Percentiles rank a stretch among this genome's conserved stretches.
Conservation (phyloP, 345 rosid genomes). For the Corymbia maculata region DNA sequence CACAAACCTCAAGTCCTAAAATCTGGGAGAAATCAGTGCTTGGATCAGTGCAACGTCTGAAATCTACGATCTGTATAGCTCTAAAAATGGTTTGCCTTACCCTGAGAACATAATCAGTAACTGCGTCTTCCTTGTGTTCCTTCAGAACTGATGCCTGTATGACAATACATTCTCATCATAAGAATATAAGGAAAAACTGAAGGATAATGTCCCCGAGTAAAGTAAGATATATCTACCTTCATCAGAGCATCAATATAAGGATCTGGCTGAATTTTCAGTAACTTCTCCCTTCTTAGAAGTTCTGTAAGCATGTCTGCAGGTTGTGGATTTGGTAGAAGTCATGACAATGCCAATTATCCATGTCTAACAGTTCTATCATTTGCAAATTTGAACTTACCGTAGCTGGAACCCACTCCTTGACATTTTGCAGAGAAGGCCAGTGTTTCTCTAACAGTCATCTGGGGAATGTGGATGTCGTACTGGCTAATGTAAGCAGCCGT, state of each 20-base stretch:
- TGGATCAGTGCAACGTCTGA: neutral
- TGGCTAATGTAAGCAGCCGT: constrained; percentile 7
- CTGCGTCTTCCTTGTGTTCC: neutral
- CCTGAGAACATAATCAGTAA: constrained; percentile 2
- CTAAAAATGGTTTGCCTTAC: neutral
- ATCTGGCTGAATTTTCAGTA: constrained; percentile 2
- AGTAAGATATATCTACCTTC: neutral
- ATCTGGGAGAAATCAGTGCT: neutral
- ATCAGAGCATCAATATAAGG: constrained; percentile 4
- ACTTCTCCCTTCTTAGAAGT: constrained; percentile 4
- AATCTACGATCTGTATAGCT: neutral
- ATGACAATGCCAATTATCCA: neutral
- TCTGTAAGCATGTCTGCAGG: constrained; percentile 5
- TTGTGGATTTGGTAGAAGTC: neutral
- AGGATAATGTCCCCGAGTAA: neutral
- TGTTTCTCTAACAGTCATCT: constrained; percentile 10
- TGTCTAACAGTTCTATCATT: neutral
- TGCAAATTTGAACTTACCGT: neutral
- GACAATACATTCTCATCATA: neutral
- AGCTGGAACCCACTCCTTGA: constrained; percentile 1
- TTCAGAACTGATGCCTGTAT: neutral
- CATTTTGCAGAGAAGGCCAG: constrained; percentile 4
- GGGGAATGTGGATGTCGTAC: constrained; percentile 5
- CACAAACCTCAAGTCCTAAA: constrained; percentile 5
- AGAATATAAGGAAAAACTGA: neutral